Evolutionary conservation across 805 yeast species (phyloP).

Genomic region (Nakazawaea wyomingensis): DNA sequence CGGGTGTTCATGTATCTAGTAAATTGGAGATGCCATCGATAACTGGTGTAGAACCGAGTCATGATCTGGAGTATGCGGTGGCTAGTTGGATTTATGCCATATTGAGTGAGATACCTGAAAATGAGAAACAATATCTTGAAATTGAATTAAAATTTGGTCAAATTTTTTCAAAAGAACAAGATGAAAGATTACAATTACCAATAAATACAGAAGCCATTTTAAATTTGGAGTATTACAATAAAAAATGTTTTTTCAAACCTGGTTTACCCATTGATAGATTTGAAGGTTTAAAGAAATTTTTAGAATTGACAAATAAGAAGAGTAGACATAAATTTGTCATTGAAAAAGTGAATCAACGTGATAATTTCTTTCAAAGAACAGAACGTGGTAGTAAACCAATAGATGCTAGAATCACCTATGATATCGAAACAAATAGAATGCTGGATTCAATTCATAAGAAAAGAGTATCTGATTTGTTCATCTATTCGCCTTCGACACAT

Average conservation of each 20-base stretch:
- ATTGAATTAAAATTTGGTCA: slow-evolving; percentile 72
- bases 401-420: slow-evolving; percentile 61
- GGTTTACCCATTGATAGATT: slow-evolving; percentile 62
- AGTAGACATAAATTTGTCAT: slow-evolving; percentile 40
- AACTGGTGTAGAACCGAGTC: slow-evolving; percentile 72
- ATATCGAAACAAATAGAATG: slow-evolving; percentile 59
- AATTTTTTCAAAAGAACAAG: slow-evolving; percentile 58
- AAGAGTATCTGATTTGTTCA: slow-evolving; percentile 64
- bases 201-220: slow-evolving; percentile 64
- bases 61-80: slow-evolving; percentile 73
- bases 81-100: slow-evolving; percentile 90
- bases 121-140: slow-evolving; percentile 51
- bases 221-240: slow-evolving; percentile 41
- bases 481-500: slow-evolving; percentile 70
- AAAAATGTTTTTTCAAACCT: slow-evolving; percentile 55
- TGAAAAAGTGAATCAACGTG: slow-evolving; percentile 58
- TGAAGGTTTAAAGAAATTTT: slow-evolving; percentile 48
- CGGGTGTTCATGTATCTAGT: background rate
- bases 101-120: slow-evolving; percentile 50
- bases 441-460: slow-evolving; percentile 69
- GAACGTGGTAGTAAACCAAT: slow-evolving; percentile 61
- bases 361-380: slow-evolving; percentile 57
- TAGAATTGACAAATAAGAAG: slow-evolving; percentile 49
- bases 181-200: slow-evolving; percentile 58
- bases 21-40: slow-evolving; percentile 38